Conservation (phyloP, 2,329 filamentous ascomycete species). For the Aspergillus sp. region DNA sequence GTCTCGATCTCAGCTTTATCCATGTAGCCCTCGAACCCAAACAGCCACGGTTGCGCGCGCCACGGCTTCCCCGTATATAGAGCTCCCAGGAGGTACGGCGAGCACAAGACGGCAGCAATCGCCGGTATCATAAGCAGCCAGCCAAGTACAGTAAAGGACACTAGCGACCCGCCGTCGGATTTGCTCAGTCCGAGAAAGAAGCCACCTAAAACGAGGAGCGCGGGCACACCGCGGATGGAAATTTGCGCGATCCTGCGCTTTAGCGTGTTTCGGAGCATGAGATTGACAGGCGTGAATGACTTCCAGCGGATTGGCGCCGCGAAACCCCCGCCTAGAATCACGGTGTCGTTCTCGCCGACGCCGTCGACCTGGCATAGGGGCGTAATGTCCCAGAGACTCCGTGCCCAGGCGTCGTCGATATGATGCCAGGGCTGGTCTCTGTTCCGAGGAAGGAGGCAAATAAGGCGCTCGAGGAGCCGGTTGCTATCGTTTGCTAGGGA, state of each 20-base stretch:
- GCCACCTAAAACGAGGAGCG: neutral
- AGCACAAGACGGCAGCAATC: constrained; percentile 21
- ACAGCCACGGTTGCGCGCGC: constrained; percentile 44
- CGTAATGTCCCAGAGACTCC: constrained; percentile 48
- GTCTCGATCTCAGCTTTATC: constrained; percentile 39
- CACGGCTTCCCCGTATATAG: constrained; percentile 32
- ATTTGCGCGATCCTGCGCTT: constrained; percentile 9
- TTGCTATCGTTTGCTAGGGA: constrained; percentile 50
- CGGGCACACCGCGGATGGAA: neutral
- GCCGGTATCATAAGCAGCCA: neutral
- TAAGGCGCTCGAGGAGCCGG: constrained; percentile 46
- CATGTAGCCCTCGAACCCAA: constrained; percentile 46
- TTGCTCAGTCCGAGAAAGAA: neutral
- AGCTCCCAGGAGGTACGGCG: constrained; percentile 36
- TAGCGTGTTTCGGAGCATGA: neutral
- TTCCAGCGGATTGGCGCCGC: neutral
- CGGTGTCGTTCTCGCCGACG: constrained; percentile 43
- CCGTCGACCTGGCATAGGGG: constrained; percentile 44
- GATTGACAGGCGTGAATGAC: neutral
- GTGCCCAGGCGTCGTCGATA: constrained; percentile 43
- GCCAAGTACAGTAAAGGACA: neutral
- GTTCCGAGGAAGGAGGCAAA: constrained; percentile 42
- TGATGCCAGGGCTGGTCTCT: constrained; percentile 37
- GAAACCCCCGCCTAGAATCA: constrained; percentile 37
- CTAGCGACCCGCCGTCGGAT: neutral